Evolutionary conservation across 2,329 filamentous ascomycete genomes (phyloP).

Genomic region (Bipolaris sorokiniana): DNA sequence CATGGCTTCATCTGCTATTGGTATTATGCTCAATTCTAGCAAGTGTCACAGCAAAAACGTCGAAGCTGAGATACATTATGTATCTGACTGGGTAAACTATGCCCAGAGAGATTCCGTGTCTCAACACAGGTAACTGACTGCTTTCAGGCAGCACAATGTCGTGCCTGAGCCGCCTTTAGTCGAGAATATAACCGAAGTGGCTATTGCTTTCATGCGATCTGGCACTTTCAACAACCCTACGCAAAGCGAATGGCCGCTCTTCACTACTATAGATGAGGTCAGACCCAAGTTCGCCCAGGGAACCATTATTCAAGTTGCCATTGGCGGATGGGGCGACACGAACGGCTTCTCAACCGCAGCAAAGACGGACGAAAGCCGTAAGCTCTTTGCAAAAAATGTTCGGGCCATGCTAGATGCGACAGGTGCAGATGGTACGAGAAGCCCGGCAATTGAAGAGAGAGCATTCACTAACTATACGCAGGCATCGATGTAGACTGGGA

Average conservation of each 20-base stretch:
- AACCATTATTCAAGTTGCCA: constrained; percentile 61
- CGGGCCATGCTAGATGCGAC: constrained; percentile 63
- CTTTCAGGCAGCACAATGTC: constrained; percentile 35
- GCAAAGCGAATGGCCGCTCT: constrained; percentile 33
- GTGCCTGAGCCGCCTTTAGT: constrained; percentile 29
- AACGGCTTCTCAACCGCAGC: constrained; percentile 67
- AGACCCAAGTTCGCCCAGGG: constrained; percentile 52
- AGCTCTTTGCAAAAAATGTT: constrained; percentile 67
- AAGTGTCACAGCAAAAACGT: background rate
- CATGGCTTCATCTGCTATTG: background rate
- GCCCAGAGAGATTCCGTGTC: background rate
- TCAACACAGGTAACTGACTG: background rate
- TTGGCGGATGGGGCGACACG: constrained; percentile 77
- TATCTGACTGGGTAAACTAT: constrained; percentile 5
- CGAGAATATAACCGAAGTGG: constrained; percentile 35
- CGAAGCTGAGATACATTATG: constrained; percentile 10
- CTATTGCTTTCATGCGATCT: constrained; percentile 42
- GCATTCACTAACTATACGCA: constrained; percentile 2
- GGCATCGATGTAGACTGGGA: constrained; percentile 70
- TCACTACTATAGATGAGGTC: constrained; percentile 33
- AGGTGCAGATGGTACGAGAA: constrained; percentile 67
- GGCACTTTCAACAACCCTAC: constrained; percentile 34
- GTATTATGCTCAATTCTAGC: background rate
- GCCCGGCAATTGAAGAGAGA: fast-evolving
- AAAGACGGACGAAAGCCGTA: constrained; percentile 55